Evolutionary conservation across 495 filamentous ascomycete species (phyloP), one percentile per base, ranked within the genome.

Genomic region (Neurospora africana): DNA sequence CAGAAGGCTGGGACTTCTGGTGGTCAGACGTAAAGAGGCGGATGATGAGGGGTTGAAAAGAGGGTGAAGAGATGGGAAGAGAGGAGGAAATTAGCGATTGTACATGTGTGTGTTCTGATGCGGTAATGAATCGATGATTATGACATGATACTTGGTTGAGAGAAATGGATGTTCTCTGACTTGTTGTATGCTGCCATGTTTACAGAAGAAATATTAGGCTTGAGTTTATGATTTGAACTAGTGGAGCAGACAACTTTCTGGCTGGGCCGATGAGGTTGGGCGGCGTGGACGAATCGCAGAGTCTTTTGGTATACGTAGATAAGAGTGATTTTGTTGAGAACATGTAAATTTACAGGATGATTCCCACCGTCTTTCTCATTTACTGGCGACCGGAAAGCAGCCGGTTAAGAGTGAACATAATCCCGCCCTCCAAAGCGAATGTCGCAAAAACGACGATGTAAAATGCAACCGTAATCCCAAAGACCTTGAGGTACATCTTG

Each of bases 401-500:
- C 41, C 19, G 10, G 19, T 19, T 8, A 7, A 43, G 17, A 43
- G 19, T 8, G 6, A 8, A 0, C 0, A 44, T 0, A 21, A 47
- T 10, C n/a, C 9, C 43, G 4, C 43, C 5, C 72, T 77, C 67
- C 6, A 71, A 78, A 19, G 80, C 71, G 68, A 88, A 77, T 23
- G 89, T 58, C 8, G 85, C 71, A 5, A 77, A 70, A 68, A 89
- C 74, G 4, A 84, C 79, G 41, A 86, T 13, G 68, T 87, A 79
- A 27, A 90, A 83, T 10, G 83, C 83, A 30, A 88, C 70, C 61
- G 72, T 69, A 58, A 81, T 74, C 35, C 69, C 71, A 68, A 82
- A 76, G 65, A 90, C 83, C 87, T 94, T 94, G 77, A 80, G 81
- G 67, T 91, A 88, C 13, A 93, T 84, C 83, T 89, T 89, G 73